These are phyloP conservation scores for Parietaria judaica DNA, from an alignment of 306 rosid species.

Conservation along the genomic window DNA sequence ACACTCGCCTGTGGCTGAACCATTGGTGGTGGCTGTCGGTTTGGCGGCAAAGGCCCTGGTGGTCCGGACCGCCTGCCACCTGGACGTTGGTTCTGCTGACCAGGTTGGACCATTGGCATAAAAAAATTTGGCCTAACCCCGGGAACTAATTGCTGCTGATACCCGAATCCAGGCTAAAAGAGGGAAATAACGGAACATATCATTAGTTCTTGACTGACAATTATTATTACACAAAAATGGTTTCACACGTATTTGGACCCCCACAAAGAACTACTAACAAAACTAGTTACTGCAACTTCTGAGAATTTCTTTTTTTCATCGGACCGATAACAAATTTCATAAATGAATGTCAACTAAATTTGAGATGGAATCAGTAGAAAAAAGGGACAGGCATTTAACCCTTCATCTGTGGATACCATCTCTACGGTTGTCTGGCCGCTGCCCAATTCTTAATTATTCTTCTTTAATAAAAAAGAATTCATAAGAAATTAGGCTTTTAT, in stretches of 20 bases:
- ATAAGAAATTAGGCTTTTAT: background rate
- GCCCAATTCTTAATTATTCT: background rate
- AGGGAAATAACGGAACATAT: background rate
- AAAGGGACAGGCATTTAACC: constrained; percentile 1
- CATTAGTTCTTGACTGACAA: constrained; percentile 2
- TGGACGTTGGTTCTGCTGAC: constrained; percentile 31
- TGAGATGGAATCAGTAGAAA: constrained; percentile 13
- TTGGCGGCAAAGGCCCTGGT: constrained; percentile 25
- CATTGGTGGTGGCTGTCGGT: constrained; percentile 25
- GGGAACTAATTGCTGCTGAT: constrained; percentile 34
- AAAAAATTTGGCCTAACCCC: constrained; percentile 36
- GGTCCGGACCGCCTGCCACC: constrained; percentile 26
- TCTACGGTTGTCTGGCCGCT: constrained; percentile 13
- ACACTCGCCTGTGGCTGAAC: constrained; percentile 28
- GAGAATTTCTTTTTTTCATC: too few species aligned
- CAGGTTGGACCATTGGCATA: constrained; percentile 32
- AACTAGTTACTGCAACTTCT: too few species aligned
- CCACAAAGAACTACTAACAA: too few species aligned
- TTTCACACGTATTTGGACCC: background rate
- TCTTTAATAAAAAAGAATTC: background rate
- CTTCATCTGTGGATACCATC: constrained; percentile 10
- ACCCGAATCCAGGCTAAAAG: constrained; percentile 29
- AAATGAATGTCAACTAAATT: background rate
- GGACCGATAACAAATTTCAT: too few species aligned
- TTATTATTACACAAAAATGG: background rate